phyloP scores from a whole-genome alignment of 1,284 basidiomycete genomes.

The Cryptococcus sp. region DNA sequence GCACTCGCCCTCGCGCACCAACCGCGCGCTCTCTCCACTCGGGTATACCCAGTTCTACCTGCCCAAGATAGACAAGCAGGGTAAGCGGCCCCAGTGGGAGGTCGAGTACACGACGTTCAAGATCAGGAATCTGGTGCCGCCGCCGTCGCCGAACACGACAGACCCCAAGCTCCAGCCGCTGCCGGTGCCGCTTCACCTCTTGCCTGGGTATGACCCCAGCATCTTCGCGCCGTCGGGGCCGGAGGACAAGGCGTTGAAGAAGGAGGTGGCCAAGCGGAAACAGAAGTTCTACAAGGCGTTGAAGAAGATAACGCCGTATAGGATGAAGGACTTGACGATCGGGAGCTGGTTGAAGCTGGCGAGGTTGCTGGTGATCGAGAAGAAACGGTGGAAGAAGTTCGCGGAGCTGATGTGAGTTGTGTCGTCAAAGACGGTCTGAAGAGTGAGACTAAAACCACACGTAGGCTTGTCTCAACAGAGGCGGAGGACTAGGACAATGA shows the following conservation, averaged over 20 bases:
- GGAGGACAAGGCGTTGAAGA: neutral
- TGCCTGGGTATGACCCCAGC: conserved; percentile 55
- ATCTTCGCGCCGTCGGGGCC: conserved; percentile 7
- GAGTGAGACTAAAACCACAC: neutral
- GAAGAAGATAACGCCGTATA: conserved; percentile 67
- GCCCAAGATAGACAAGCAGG: conserved; percentile 59
- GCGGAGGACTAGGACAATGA: neutral
- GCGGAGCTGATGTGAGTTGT: conserved; percentile 41
- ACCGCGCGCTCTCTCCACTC: conserved; percentile 37
- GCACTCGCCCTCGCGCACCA: conserved; percentile 40
- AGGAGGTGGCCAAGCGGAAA: conserved; percentile 11
- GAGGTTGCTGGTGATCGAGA: conserved; percentile 59
- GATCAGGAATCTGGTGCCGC: conserved; percentile 49
- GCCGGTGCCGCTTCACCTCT: conserved; percentile 61
- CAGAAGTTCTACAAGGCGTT: conserved; percentile 31
- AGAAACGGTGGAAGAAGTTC: conserved; percentile 59
- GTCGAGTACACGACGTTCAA: conserved; percentile 75
- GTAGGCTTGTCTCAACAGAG: conserved; percentile 7
- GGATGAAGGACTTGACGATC: conserved; percentile 71
- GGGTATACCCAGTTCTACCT: conserved; percentile 66
- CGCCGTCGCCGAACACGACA: conserved; percentile 17
- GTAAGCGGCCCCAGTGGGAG: conserved; percentile 64
- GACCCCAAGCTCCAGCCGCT: conserved; percentile 46
- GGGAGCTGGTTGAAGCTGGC: conserved; percentile 70
- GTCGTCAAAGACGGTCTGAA: neutral